phyloP scores from a whole-genome alignment of 345 rosid genomes.

The Salix exigua region DNA sequence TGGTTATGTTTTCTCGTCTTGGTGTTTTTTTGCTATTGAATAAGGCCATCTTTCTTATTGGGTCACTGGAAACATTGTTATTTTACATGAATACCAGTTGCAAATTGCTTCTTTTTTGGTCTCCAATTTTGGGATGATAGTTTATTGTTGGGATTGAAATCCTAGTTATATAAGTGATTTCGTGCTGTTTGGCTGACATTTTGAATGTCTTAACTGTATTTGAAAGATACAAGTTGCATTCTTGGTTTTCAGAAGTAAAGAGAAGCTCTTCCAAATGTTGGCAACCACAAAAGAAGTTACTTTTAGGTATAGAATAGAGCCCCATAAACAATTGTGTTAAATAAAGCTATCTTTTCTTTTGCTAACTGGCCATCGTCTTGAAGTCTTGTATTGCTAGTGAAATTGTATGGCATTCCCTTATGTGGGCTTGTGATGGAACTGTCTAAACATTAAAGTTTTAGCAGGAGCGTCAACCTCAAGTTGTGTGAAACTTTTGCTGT shows the following conservation, averaged over 20 bases:
- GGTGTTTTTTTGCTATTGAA: not conserved
- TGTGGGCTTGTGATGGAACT: not conserved
- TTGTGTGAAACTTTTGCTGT: not conserved
- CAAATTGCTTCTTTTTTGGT: not conserved
- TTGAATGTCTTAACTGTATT: not conserved
- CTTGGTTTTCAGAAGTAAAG: not conserved
- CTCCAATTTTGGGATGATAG: too few relatives aligned
- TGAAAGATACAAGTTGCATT: not conserved
- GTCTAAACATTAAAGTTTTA: not conserved
- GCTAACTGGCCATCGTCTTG: not conserved
- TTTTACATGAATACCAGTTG: not conserved
- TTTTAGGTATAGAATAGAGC: not conserved
- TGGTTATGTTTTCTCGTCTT: not conserved
- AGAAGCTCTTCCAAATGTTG: not conserved
- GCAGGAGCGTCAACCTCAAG: not conserved
- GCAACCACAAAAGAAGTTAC: not conserved
- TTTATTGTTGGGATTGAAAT: not conserved
- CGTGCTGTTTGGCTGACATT: not conserved
- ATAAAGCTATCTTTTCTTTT: not conserved
- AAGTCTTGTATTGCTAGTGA: not conserved
- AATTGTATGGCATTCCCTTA: not conserved
- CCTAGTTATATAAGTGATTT: not conserved
- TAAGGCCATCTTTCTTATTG: not conserved
- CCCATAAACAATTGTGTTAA: not conserved
- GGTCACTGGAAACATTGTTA: not conserved